Base-by-base conservation (phyloP, 306 rosid genomes). In the Albizia julibrissin region DNA sequence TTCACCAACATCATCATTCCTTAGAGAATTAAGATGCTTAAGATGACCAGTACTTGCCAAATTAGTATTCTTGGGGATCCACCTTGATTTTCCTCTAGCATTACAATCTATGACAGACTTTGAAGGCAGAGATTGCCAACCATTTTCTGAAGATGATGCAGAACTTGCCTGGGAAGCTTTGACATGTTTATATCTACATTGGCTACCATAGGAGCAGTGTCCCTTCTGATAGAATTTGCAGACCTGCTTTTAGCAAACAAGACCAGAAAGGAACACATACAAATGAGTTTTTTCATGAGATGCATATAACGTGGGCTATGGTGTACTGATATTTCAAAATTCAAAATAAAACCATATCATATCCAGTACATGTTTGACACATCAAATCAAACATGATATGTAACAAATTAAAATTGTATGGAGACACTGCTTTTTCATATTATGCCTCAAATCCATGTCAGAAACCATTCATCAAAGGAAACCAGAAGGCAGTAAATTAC, bases 161-260 rank as follows among this genome's bases (percentile, higher is more conserved):
- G 33, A 71, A 71, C 88, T 85, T 71, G 82, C 79, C 43, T 64
- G 91, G 67, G 94, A 86, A 88, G 91, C 84, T 84, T 86, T 91
- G 56, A 87, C 86, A 81, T 95, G 99, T 70, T 91, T 90, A 81
- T 93, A 89, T 87, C 96, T 89, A 90, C 99, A 95, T 83, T 93
- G 90, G 87, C 94, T 87, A 62, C 99, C 99, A 89, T 87, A 92
- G 21, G 92, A 91, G 82, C 99, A 95, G 12, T 69, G 54, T 34
- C 97, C 98, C 81, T 90, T 93, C 70, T 87, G 93, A 88, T 90
- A 92, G 87, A 78, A 92, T 24, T 89, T 80, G 87, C 99, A 95
- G 74, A 95, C 76, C 99, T 95, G 90, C 65, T 47, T 27, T 56
- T 66, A 2, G 52, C 19, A 26, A 77, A 12, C 56, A 72, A 64